Conservation (phyloP, 257 asterid species). For the Gynochthodes officinalis region DNA sequence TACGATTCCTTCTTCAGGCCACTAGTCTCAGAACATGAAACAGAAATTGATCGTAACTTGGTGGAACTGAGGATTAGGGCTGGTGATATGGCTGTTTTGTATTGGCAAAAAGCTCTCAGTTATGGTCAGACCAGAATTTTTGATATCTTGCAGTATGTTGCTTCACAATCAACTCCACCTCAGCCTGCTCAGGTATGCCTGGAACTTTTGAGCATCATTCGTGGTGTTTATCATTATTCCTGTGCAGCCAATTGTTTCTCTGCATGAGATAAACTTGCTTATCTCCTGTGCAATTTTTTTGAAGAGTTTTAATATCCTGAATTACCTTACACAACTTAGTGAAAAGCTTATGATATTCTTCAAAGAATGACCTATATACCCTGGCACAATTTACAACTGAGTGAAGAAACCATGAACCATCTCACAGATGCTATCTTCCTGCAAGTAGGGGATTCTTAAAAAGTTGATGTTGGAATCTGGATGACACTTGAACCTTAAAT, state of each 20-base stretch:
- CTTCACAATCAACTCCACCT: constrained; percentile 68
- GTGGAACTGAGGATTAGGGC: constrained; percentile 75
- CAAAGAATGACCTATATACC: not conserved
- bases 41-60: constrained; percentile 85
- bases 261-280: not conserved
- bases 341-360: not conserved
- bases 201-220: not conserved
- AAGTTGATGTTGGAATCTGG: not conserved
- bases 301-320: not conserved
- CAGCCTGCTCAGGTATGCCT: constrained; percentile 63
- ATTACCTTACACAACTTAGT: not conserved
- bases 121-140: constrained; percentile 80
- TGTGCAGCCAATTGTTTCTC: not conserved
- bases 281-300: not conserved
- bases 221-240: not conserved
- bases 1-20: constrained; percentile 92
- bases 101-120: constrained; percentile 60
- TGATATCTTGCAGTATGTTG: constrained; percentile 75
- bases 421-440: too few species aligned
- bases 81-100: constrained; percentile 62
- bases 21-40: constrained; percentile 70
- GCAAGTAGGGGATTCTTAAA: not conserved
- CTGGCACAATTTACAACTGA: not conserved
- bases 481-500: not conserved
- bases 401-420: not conserved